A percentile compares a stretch with the other conserved stretches of the same genome.
Conservation (phyloP, 2,329 filamentous ascomycete species). For the Calonectria montana region DNA sequence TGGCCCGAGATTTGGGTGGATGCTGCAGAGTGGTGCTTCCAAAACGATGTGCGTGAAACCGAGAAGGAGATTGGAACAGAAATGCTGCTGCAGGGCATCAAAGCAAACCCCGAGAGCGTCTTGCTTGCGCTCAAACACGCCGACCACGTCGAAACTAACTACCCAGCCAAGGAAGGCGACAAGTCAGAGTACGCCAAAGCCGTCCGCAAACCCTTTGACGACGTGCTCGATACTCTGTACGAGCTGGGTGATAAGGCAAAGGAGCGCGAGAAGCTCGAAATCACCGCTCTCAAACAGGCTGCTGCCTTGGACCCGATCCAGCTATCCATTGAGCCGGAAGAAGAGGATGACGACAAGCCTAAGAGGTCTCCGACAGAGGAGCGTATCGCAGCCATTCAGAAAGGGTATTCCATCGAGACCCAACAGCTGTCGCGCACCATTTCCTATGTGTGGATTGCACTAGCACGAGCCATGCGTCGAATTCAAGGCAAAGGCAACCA, state of each 20-base stretch:
- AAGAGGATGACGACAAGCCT: constrained; percentile 53
- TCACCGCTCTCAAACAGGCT: constrained; percentile 67
- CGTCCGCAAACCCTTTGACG: constrained; percentile 86
- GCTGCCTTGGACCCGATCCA: constrained; percentile 53
- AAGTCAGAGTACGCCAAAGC: constrained; percentile 81
- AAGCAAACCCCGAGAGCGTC: constrained; percentile 93
- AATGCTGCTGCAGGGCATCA: constrained; percentile 84
- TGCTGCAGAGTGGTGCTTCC: constrained; percentile 91
- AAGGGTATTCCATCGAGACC: constrained; percentile 78
- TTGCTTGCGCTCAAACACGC: constrained; percentile 90
- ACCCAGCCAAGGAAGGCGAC: constrained; percentile 81
- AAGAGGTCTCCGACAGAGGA: constrained; percentile 72
- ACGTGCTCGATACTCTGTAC: constrained; percentile 88
- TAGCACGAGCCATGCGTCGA: constrained; percentile 93
- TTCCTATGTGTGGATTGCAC: constrained; percentile 93
- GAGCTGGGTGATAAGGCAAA: constrained; percentile 81
- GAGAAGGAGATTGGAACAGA: constrained; percentile 73
- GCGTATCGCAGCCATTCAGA: constrained; percentile 70
- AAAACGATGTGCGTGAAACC: constrained; percentile 75
- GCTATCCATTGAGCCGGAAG: constrained; percentile 56
- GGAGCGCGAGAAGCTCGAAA: constrained; percentile 68
- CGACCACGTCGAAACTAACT: constrained; percentile 85
- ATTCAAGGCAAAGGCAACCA: constrained; percentile 84
- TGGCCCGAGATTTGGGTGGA: constrained; percentile 98
- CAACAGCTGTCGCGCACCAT: constrained; percentile 85